A percentile compares a stretch with the other conserved stretches of the same genome.
Evolutionary conservation across 371 early-diverging fungal species (phyloP).

Genomic region (Apophysomyces elegans): DNA sequence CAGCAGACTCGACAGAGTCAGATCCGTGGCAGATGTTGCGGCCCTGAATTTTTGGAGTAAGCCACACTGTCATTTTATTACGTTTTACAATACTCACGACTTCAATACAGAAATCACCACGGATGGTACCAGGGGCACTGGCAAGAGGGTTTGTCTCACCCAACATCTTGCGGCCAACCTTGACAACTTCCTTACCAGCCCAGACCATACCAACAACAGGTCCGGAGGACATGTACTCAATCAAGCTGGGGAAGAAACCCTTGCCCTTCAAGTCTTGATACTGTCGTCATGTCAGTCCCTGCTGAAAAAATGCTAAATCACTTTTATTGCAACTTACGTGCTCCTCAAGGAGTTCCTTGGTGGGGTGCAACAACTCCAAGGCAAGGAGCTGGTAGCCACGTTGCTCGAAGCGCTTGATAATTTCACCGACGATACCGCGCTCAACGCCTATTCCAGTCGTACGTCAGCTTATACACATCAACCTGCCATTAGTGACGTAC

Average conservation of each 20-base stretch:
- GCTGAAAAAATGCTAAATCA: background rate
- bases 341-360: slow-evolving; percentile 81
- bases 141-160: slow-evolving; percentile 95
- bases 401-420: slow-evolving; percentile 94
- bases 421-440: slow-evolving; percentile 95
- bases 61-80: background rate
- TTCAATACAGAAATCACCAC: slow-evolving; percentile 98
- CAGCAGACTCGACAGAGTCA: slow-evolving; percentile 97
- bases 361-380: slow-evolving; percentile 82
- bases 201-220: slow-evolving; percentile 96
- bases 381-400: slow-evolving; percentile 87
- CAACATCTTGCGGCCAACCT: slow-evolving; percentile 95
- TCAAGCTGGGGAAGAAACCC: slow-evolving; percentile 96
- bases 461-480: slow-evolving; percentile 4
- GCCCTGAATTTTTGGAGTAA: slow-evolving; percentile 36
- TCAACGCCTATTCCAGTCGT: slow-evolving; percentile 65
- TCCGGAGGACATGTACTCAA: slow-evolving; percentile 87
- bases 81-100: slow-evolving; percentile 49
- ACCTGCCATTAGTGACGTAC: background rate
- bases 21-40: slow-evolving; percentile 99
- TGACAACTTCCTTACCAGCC: slow-evolving; percentile 97
- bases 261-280: slow-evolving; percentile 93
- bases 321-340: slow-evolving; percentile 63
- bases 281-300: slow-evolving; percentile 19
- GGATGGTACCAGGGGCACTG: slow-evolving; percentile 98